Percentiles rank a stretch among this genome's conserved stretches.
These are phyloP conservation scores for Erysimum cheiri DNA, from an alignment of 441 rosid species.

Conservation along the genomic window DNA sequence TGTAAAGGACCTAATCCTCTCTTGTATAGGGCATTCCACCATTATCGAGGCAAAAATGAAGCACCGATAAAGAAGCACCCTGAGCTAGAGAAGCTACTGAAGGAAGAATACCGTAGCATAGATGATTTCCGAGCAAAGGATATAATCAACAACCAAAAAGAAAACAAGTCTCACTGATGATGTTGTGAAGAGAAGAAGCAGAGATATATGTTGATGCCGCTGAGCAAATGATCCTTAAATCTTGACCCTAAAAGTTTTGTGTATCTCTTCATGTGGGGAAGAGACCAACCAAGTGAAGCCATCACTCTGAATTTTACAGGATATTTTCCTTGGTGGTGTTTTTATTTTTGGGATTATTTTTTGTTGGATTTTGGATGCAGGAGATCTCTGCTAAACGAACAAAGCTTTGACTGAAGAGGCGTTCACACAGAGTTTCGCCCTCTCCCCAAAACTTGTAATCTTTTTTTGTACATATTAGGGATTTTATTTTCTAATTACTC, in stretches of 20 bases:
- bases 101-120: constrained; percentile 69
- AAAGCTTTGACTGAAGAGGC: no score
- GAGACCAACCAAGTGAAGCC: constrained; percentile 39
- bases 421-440: constrained; percentile 27
- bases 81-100: constrained; percentile 77
- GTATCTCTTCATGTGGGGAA: constrained; percentile 29
- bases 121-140: constrained; percentile 80
- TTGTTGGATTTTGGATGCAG: constrained; percentile 32
- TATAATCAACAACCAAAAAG: constrained; percentile 42
- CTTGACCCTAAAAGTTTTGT: constrained; percentile 35
- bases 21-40: constrained; percentile 90
- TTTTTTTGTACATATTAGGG: constrained; percentile 35
- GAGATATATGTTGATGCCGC: constrained; percentile 20
- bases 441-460: constrained; percentile 29
- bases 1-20: not conserved
- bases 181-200: constrained; percentile 26
- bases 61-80: constrained; percentile 71
- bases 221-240: constrained; percentile 33
- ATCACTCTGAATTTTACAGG: constrained; percentile 36
- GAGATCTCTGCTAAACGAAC: constrained; percentile 21
- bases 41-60: constrained; percentile 67
- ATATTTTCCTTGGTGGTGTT: constrained; percentile 35
- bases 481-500: constrained; percentile 37
- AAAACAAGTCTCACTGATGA: constrained; percentile 39
- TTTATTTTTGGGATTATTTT: constrained; percentile 10